Percentiles rank a stretch among this genome's conserved stretches.
Conservation (phyloP, 768 basidiomycete species). For the Kwoniella heveanensis region DNA sequence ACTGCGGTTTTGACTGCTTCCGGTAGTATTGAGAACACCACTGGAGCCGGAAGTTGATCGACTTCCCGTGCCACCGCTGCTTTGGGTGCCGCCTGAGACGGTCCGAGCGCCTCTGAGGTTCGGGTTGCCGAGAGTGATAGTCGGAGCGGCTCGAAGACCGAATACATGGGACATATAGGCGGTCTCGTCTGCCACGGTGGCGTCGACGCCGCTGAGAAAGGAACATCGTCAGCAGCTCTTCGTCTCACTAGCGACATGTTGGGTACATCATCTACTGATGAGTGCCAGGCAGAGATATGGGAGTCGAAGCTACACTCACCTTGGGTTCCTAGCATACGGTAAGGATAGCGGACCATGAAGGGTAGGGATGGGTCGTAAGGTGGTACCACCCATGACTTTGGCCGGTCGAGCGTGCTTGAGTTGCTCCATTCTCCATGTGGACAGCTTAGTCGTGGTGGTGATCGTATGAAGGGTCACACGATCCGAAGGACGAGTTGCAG, state of each 20-base stretch:
- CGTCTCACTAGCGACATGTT: not conserved
- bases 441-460: constrained; percentile 7
- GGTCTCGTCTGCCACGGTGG: constrained; percentile 37
- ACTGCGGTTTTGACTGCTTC: constrained; percentile 6
- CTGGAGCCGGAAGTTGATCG: constrained; percentile 19
- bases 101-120: not conserved
- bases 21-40: not conserved
- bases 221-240: not conserved
- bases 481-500: not conserved
- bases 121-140: constrained; percentile 1
- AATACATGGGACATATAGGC: constrained; percentile 28
- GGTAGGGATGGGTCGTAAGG: constrained; percentile 28
- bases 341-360: constrained; percentile 43
- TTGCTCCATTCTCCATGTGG: constrained; percentile 41
- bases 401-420: constrained; percentile 24
- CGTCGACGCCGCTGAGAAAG: constrained; percentile 43
- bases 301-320: constrained; percentile 24
- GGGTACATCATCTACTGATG: not conserved
- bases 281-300: not conserved
- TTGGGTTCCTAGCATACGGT: constrained; percentile 51
- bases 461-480: not conserved
- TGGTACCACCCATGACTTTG: constrained; percentile 23
- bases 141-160: constrained; percentile 27
- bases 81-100: constrained; percentile 13
- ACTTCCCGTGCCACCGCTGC: constrained; percentile 8